These are phyloP conservation scores for Erodium chrysanthum DNA, from an alignment of 441 rosid species.

Conservation along the genomic window DNA sequence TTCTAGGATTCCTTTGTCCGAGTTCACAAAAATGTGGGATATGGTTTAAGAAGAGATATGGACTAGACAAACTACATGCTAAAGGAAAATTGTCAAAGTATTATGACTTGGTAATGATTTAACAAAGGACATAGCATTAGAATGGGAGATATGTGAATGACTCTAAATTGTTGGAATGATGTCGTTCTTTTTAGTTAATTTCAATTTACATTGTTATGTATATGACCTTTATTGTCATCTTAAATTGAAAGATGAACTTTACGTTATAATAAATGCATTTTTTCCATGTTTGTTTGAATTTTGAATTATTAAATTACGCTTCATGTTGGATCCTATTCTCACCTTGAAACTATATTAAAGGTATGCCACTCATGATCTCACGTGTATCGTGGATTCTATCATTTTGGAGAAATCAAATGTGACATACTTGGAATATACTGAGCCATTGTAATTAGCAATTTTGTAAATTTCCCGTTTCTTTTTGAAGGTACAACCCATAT, in stretches of 20 bases:
- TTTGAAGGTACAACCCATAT: neutral
- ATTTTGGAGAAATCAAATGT: neutral
- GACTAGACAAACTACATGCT: neutral
- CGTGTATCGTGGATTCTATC: neutral
- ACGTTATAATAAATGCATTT: too few species aligned
- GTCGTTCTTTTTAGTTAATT: neutral
- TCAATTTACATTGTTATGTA: neutral
- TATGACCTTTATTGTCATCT: neutral
- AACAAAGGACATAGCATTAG: neutral
- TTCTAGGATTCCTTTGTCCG: neutral
- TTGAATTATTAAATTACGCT: too few species aligned
- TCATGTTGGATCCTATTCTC: neutral
- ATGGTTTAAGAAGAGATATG: conserved; percentile 2
- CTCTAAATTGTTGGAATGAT: neutral
- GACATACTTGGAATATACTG: neutral
- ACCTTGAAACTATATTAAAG: neutral
- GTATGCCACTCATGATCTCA: neutral
- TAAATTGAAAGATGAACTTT: too few species aligned
- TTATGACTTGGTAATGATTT: neutral
- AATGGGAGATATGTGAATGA: neutral
- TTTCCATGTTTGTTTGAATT: too few species aligned
- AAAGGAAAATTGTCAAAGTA: neutral
- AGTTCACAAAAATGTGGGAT: neutral
- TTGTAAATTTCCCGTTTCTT: neutral
- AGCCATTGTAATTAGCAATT: neutral